These are phyloP conservation scores for Phytophthora parvispora DNA, from an alignment of 352 stramenopile species.

Conservation along the genomic window DNA sequence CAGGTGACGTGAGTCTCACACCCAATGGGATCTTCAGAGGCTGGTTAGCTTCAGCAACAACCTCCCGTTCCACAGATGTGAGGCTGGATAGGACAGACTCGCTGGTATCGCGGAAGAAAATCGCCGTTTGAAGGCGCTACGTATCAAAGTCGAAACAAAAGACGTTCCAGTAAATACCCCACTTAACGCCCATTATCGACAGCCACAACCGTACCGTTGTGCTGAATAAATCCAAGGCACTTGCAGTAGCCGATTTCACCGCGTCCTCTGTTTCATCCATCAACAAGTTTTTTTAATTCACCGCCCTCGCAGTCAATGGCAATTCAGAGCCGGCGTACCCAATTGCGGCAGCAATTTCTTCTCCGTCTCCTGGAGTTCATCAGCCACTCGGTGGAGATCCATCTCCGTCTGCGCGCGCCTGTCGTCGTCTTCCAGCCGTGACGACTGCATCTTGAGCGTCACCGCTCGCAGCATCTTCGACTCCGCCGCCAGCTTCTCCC, in stretches of 20 bases:
- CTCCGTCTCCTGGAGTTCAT: conserved; percentile 50
- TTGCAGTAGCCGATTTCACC: conserved; percentile 38
- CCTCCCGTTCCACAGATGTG: conserved; percentile 60
- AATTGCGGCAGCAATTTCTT: conserved; percentile 49
- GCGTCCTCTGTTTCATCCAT: conserved; percentile 43
- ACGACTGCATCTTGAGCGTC: conserved; percentile 45
- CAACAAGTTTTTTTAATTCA: not conserved
- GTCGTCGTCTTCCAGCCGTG: conserved; percentile 54
- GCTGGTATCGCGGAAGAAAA: conserved; percentile 81
- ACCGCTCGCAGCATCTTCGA: conserved; percentile 28
- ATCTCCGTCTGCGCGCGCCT: conserved; percentile 43
- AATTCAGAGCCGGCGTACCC: conserved; percentile 29
- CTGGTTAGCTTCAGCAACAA: conserved; percentile 53
- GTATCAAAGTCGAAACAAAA: conserved; percentile 2
- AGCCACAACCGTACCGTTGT: conserved; percentile 54
- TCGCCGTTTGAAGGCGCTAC: conserved; percentile 73
- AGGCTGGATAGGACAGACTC: conserved; percentile 62
- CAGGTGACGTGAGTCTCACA: conserved; percentile 9
- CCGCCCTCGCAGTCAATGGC: not conserved
- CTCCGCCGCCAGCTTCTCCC: conserved; percentile 31
- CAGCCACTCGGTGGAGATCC: conserved; percentile 49
- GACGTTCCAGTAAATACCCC: too few relatives aligned
- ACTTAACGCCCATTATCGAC: too few relatives aligned
- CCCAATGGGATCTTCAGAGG: conserved; percentile 17
- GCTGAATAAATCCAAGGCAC: conserved; percentile 64